Base-by-base conservation (phyloP, 768 basidiomycete species). In the Tricholoma hemisulphureum region DNA sequence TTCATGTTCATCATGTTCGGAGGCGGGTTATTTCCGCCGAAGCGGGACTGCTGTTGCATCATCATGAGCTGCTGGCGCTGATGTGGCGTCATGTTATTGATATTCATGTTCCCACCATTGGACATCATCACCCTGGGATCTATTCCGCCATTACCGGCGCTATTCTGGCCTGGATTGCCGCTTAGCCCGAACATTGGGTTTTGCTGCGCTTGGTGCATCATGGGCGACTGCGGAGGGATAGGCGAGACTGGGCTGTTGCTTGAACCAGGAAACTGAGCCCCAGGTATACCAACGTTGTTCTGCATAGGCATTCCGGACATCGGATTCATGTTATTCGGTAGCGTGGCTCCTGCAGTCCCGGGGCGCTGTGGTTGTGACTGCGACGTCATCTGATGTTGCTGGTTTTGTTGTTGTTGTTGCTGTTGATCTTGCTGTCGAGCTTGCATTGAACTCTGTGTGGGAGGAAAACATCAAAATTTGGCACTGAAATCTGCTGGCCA, bases 61-160 rank as follows among this genome's bases (percentile, higher is more conserved):
- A 73, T 62, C 21, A 84, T 55, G 56, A 84, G 77, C 52, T 73
- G 63, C 55, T 73, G 72, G 29, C 81, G 75, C 61, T 83, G 84
- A 28, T 82, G 76, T 8, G 71, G 68, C 1, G 69, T 66, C 21
- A 75, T 61, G 21, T 61, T 68, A 41, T 69, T 69, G 10, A 65
- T 55, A 37, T 65, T 71, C 61, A 75, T 64, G 16, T 29, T 29
- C 29, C 46, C 16, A 63, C 66, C 28, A 65, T 68, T 34, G 61
- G 71, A 10, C 46, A 59, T 14, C 48, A 58, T 56, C 69, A 58
- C 55, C 53, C 70, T 63, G 29, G 69, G 65, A 57, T 74, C 73
- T 65, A 78, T 75, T 3, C 74, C 73, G 24, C 71, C 65, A 16
- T 60, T 57, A 23, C 57, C 60, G 55, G 61, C 58, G 26, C 54